A percentile compares a stretch with the other conserved stretches of the same genome.
These are phyloP conservation scores for Microstegium vimineum DNA, from an alignment of 176 grass and related monocot species.

Conservation along the genomic window DNA sequence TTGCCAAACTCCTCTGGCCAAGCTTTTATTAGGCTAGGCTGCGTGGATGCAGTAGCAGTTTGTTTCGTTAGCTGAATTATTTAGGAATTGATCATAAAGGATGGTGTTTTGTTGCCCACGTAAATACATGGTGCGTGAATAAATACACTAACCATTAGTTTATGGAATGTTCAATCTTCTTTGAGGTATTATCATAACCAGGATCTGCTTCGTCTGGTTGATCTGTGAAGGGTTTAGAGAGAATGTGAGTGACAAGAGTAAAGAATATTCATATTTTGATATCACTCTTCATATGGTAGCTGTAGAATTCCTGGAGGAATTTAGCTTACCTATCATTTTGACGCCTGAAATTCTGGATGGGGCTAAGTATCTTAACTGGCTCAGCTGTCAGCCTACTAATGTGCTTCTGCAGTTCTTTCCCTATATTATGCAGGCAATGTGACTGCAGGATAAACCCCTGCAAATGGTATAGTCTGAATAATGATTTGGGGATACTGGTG, in stretches of 20 bases:
- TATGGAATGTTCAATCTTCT: neutral
- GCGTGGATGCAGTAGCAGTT: neutral
- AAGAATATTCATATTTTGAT: neutral
- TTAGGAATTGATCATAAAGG: neutral
- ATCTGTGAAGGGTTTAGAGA: neutral
- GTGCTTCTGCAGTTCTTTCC: neutral
- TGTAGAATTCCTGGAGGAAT: conserved; percentile 12
- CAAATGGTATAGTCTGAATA: conserved; percentile 44
- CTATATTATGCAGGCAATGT: neutral
- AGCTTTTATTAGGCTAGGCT: neutral
- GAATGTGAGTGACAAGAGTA: neutral
- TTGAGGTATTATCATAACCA: neutral
- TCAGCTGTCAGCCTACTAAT: conserved; percentile 31
- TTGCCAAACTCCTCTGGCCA: neutral
- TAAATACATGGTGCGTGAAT: neutral
- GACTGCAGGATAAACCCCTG: conserved; percentile 10
- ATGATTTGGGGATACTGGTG: conserved; percentile 12
- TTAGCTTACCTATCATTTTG: conserved; percentile 13
- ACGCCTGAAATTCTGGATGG: conserved; percentile 1
- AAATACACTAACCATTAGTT: neutral
- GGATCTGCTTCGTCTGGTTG: neutral
- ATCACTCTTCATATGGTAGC: neutral
- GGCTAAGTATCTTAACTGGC: conserved; percentile 29
- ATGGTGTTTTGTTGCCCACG: neutral
- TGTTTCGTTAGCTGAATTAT: neutral